Conservation (phyloP, 768 basidiomycete genomes). For the Amanita brunnescens region DNA sequence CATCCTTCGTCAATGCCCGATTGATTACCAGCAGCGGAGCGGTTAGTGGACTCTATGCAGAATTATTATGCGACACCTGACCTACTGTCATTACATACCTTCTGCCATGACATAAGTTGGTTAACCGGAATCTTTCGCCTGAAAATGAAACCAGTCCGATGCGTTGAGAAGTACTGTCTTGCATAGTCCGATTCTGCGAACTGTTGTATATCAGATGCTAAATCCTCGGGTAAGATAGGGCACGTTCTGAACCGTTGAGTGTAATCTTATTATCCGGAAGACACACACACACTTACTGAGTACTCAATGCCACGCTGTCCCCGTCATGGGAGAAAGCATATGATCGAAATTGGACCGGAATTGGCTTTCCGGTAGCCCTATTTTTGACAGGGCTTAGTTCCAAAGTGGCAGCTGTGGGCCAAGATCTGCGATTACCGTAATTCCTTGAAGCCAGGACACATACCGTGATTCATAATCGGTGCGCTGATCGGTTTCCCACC, state of each 20-base stretch:
- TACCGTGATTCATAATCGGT: constrained; percentile 66
- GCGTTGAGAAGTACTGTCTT: constrained; percentile 80
- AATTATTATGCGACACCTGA: constrained; percentile 1
- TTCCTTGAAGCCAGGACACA: constrained; percentile 13
- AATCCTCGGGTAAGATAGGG: constrained; percentile 70
- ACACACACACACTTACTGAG: constrained; percentile 43
- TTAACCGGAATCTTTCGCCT: constrained; percentile 71
- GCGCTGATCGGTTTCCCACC: constrained; percentile 59
- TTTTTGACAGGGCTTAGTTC: constrained; percentile 73
- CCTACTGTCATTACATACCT: constrained; percentile 29
- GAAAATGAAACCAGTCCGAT: constrained; percentile 85
- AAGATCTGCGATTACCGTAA: constrained; percentile 4
- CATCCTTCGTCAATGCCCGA: constrained; percentile 60
- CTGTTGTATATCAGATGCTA: constrained; percentile 78
- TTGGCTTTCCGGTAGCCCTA: constrained; percentile 51
- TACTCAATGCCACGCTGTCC: constrained; percentile 38
- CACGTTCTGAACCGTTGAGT: constrained; percentile 42
- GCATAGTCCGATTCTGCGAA: constrained; percentile 86
- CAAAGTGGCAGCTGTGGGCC: constrained; percentile 48
- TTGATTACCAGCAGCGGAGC: constrained; percentile 71
- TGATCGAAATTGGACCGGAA: constrained; percentile 38
- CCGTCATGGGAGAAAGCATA: constrained; percentile 14
- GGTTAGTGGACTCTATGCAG: constrained; percentile 45
- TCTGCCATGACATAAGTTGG: constrained; percentile 91
- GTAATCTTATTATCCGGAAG: constrained; percentile 1